These are phyloP conservation scores for Entomortierella lignicola DNA, from an alignment of 192 early-diverging fungal genomes.

Conservation along the genomic window DNA sequence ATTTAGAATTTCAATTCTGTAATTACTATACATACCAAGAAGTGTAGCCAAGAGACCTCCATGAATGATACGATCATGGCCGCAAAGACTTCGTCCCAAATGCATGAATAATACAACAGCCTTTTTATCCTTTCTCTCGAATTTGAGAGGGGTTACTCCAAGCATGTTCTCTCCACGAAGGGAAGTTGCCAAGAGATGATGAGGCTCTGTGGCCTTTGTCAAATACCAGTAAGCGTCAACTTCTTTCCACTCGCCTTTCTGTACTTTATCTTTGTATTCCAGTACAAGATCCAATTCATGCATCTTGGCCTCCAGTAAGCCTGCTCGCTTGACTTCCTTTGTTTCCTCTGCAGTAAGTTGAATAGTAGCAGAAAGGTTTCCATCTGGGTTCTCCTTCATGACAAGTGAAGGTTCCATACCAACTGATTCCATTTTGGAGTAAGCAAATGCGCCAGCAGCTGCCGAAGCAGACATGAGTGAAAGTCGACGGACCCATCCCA, in stretches of 20 bases:
- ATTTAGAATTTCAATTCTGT: too few species aligned
- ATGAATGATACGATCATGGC: constrained; percentile 85
- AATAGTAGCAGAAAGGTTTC: background rate
- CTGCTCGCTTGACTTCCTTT: constrained; percentile 35
- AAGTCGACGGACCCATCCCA: constrained; percentile 27
- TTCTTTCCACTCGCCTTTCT: constrained; percentile 39
- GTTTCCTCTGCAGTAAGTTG: constrained; percentile 11
- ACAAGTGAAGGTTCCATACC: constrained; percentile 33
- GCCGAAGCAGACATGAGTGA: constrained; percentile 43
- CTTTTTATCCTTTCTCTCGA: constrained; percentile 64
- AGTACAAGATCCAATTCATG: constrained; percentile 25
- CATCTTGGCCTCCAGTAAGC: constrained; percentile 34
- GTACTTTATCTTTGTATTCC: constrained; percentile 32
- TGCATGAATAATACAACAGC: constrained; percentile 68
- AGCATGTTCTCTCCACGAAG: constrained; percentile 70
- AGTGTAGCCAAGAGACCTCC: constrained; percentile 81
- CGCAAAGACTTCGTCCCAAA: constrained; percentile 78
- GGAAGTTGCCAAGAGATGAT: constrained; percentile 59
- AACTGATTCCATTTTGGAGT: constrained; percentile 28
- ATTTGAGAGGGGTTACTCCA: constrained; percentile 62
- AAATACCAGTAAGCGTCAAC: constrained; percentile 41
- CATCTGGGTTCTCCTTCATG: constrained; percentile 29
- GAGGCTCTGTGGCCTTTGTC: constrained; percentile 22
- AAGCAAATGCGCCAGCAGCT: constrained; percentile 38
- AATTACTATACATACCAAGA: constrained; percentile 29